Base-by-base conservation (phyloP, 768 basidiomycete species). In the Amanita thiersii region DNA sequence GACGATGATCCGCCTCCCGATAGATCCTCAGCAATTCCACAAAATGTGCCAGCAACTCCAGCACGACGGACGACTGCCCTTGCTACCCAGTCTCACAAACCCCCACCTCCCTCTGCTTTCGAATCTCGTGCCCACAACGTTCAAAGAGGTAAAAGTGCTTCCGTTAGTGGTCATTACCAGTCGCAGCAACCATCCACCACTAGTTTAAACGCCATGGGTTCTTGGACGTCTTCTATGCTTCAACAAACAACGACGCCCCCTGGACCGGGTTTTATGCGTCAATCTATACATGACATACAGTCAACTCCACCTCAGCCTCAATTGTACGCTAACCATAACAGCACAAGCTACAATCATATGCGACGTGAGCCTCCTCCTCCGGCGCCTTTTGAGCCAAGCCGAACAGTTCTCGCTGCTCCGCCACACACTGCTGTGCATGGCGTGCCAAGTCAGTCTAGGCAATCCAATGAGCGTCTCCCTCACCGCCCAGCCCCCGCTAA, bases 51-150 rank as follows among this genome's bases (percentile, higher is more conserved):
- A 47, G 37, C 50, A 18, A 17, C 47, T 26, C 25, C 49, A 12
- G 20, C 38, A n/a, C 47, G 49, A 5, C 44, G 47, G 28, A 37
- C 47, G 26, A 46, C 45, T 35, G 19, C 45, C 37, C 37, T 30
- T 34, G 28, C 44, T 18, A 9, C 33, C 15, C 41, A 34, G 11
- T 5, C 41, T 14, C 17, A n/a, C 20, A n/a, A 30, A 30, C 14
- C 21, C n/a, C 9, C 14, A 2, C 32, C 33, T 15, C 41, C 39
- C 26, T 42, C 40, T 34, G 40, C 40, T 12, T 37, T 7, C 33
- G 33, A 17, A 35, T 17, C n/a, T 17, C 7, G 26, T 37, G 18
- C 8, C 19, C 5, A 6, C 18, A 15, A 37, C 6, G n/a, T n/a
- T n/a, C n/a, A 7, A 20, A 14, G 11, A 15, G 15, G 35, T 10